Evolutionary conservation across 352 stramenopile species (phyloP), one percentile per base, ranked within the genome.

Genomic region (Globisporangium nagaii): DNA sequence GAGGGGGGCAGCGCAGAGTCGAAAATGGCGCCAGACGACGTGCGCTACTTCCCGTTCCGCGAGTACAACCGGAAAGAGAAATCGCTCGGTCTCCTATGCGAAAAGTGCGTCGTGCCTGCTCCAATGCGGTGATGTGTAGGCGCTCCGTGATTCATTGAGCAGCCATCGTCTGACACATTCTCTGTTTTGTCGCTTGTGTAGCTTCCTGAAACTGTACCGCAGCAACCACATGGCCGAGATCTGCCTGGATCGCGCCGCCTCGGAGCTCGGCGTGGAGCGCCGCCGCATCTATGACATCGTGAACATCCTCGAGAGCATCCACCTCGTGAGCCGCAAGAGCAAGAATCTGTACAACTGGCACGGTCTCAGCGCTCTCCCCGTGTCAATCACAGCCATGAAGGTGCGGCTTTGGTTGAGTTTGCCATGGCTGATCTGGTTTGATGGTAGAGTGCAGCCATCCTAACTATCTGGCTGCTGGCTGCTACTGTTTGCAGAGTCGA

Each of bases 221-320:
- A 73, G 73, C 30, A 69, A 87, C 55, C 58, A 79, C 45, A 79
- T 91, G 42, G 50, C 74, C 0, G 84, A 94, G 59, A 86, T 94
- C 49, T 92, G 79, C 58, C 56, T 94, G 1, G 80, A 92, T 36
- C 63, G 68, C 53, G 81, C 82, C 13, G 84, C 84, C 0, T 63
- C 67, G 0, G 72, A 91, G 53, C 63, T 94, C 1, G 83, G 86
- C 2, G 94, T 98, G 0, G 95, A 98, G 65, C 79, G 96, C 39
- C 78, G 96, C 36, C 75, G 96, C 17, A 98, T 99, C 49, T 99
- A 99, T 65, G 96, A 99, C 68, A 97, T 99, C 39, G 93, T 99
- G 44, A 99, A 99, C 65, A 98, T 99, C 66, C 75, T 99, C 27
- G 95, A 98, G 65, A 96, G 86, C 46, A 88, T 99, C 36, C 77